phyloP scores from a whole-genome alignment of 1,139 yeast species.

The Eremothecium gossypii region DNA sequence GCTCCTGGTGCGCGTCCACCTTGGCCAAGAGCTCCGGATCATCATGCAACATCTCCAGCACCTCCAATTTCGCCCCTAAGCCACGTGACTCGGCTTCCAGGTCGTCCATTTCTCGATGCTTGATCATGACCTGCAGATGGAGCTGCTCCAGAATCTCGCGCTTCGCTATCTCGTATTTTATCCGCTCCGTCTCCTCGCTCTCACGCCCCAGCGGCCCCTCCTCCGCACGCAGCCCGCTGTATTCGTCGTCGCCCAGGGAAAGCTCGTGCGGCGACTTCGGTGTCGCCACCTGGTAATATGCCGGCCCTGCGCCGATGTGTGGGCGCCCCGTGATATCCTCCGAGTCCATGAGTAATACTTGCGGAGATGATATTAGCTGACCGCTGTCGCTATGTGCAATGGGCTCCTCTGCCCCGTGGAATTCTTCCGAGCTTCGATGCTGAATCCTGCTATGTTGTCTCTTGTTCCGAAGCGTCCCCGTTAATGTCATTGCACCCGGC shows the following conservation, averaged over 20 bases:
- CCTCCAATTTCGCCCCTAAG: conserved; percentile 51
- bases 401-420: not conserved
- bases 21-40: conserved; percentile 27
- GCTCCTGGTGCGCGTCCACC: conserved; percentile 21
- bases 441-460: too few relatives aligned
- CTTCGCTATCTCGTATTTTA: conserved; percentile 25
- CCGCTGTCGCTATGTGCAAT: not conserved
- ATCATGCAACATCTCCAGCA: conserved; percentile 46
- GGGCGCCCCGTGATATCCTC: conserved; percentile 12
- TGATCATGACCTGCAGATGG: conserved; percentile 60
- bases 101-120: conserved; percentile 53
- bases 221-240: conserved; percentile 3
- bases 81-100: conserved; percentile 57
- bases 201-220: conserved; percentile 10
- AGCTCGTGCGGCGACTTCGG: conserved; percentile 35
- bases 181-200: conserved; percentile 25
- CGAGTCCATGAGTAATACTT: conserved; percentile 19
- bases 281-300: conserved; percentile 32
- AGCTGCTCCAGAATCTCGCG: conserved; percentile 35
- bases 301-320: conserved; percentile 6
- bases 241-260: conserved; percentile 12
- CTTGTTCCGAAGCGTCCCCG: too few relatives aligned
- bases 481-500: too few relatives aligned
- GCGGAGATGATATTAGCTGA: conserved; percentile 4
- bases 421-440: too few relatives aligned